A percentile compares a stretch with the other conserved stretches of the same genome.
These are phyloP conservation scores for Megacollybia platyphylla DNA, from an alignment of 1,284 basidiomycete species.

Conservation along the genomic window DNA sequence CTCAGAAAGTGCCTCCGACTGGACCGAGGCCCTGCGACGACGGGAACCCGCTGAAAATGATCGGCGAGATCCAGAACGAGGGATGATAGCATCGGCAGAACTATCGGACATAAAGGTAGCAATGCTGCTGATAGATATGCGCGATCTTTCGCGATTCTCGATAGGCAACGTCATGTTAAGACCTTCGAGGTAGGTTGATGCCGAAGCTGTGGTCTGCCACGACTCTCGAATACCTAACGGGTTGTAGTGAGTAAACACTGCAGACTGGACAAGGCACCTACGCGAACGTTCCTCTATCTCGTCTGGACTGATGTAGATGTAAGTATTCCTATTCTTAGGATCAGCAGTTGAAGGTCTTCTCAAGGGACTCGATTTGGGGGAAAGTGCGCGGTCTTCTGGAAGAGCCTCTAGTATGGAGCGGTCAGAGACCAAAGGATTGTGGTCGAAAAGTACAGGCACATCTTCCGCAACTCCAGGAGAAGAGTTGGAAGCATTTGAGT, in stretches of 20 bases:
- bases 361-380: background rate
- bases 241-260: no score
- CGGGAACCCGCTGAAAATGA: constrained; percentile 12
- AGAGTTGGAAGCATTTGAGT: constrained; percentile 15
- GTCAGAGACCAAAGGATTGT: constrained; percentile 26
- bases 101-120: constrained; percentile 24
- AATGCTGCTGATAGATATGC: constrained; percentile 44
- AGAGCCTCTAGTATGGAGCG: constrained; percentile 27
- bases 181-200: constrained; percentile 23
- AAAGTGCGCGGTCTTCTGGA: constrained; percentile 29
- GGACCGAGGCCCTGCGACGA: constrained; percentile 20
- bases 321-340: background rate
- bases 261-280: background rate
- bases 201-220: constrained; percentile 30
- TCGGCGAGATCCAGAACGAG: constrained; percentile 8
- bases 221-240: constrained; percentile 20
- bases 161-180: constrained; percentile 27
- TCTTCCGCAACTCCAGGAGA: constrained; percentile 24
- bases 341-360: background rate
- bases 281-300: background rate
- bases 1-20: constrained; percentile 19
- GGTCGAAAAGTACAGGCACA: constrained; percentile 29
- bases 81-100: constrained; percentile 15
- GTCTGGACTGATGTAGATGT: background rate
- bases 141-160: constrained; percentile 15